Evolutionary conservation across 192 early-diverging fungal species (phyloP).

Genomic region (Podila epigama): DNA sequence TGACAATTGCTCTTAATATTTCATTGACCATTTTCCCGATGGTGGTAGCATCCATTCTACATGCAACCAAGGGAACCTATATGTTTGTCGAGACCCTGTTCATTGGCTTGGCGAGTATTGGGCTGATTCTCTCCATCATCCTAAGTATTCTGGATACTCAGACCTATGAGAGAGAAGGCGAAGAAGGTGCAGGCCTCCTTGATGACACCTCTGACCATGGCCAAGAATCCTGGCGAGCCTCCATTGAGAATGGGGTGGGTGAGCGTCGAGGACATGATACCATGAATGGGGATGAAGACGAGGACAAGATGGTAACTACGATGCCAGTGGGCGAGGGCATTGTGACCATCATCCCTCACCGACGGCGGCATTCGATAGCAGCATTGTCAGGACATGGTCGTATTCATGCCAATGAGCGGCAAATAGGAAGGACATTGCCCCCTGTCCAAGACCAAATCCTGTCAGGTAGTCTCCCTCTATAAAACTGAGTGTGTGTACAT

Average conservation of each 20-base stretch:
- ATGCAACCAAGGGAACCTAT: conserved; percentile 30
- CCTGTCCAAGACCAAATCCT: too few species aligned
- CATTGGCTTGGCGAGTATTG: conserved; percentile 18
- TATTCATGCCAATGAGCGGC: neutral
- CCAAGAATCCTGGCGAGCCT: neutral
- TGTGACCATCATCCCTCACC: conserved; percentile 38
- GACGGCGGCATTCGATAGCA: conserved; percentile 34
- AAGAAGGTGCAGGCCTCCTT: conserved; percentile 1
- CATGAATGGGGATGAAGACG: conserved; percentile 21
- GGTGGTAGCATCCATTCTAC: conserved; percentile 61
- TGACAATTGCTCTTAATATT: conserved; percentile 67
- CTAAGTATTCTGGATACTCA: conserved; percentile 17
- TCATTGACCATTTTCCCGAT: conserved; percentile 65
- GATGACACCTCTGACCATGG: neutral
- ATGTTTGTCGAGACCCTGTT: conserved; percentile 32
- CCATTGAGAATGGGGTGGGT: conserved; percentile 6
- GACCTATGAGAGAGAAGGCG: too few species aligned
- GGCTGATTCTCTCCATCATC: conserved; percentile 11
- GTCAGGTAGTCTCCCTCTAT: too few species aligned
- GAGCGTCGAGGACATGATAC: neutral
- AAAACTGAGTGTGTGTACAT: too few species aligned
- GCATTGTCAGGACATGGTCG: conserved; percentile 21
- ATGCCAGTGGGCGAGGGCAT: conserved; percentile 41
- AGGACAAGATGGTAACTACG: conserved; percentile 31
- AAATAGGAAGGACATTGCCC: too few species aligned